Conservation (phyloP, 176 grass and related monocot species). For the Raddia distichophylla region DNA sequence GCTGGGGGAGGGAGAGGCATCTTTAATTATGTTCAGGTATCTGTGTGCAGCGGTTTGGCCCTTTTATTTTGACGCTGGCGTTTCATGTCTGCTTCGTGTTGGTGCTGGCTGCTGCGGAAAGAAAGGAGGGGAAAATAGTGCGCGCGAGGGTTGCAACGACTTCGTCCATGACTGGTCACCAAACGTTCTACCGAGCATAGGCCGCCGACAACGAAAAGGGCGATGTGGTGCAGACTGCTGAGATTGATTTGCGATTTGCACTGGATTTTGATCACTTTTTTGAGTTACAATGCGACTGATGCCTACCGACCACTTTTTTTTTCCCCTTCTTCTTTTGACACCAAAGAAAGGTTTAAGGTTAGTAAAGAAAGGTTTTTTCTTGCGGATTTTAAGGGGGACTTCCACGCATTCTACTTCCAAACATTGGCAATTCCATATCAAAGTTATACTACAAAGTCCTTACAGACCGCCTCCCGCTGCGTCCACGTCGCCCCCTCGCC, state of each 20-base stretch:
- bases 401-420: no score
- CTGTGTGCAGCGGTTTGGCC: conserved; percentile 36
- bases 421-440: no score
- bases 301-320: not conserved
- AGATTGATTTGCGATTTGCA: not conserved
- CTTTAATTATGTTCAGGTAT: conserved; percentile 30
- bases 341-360: no score
- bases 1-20: not conserved
- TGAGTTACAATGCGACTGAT: not conserved
- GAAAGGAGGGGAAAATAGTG: not conserved
- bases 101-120: not conserved
- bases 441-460: no score
- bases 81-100: conserved; percentile 9
- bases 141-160: conserved; percentile 1
- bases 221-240: not conserved
- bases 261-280: not conserved
- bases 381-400: no score
- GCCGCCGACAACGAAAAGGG: conserved; percentile 28
- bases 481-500: no score
- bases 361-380: no score
- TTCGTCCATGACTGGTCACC: conserved; percentile 23
- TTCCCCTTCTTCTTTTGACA: not conserved
- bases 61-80: conserved; percentile 20
- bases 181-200: conserved; percentile 20
- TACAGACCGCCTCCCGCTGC: no score